Evolutionary conservation across 257 asterid genomes (phyloP).

Genomic region (Forsythia suspensa): DNA sequence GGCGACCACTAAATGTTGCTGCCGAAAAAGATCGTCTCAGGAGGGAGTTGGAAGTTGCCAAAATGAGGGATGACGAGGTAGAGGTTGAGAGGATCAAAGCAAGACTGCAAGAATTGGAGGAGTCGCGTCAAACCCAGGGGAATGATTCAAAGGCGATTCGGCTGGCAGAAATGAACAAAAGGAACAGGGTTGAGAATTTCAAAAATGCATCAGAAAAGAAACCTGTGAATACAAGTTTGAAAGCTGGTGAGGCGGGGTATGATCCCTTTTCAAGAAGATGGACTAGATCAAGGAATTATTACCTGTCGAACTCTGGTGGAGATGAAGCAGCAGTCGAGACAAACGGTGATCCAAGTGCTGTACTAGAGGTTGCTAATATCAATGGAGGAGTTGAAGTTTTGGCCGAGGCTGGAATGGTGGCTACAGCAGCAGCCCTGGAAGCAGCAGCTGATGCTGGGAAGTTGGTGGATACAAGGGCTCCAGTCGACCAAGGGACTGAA

Average conservation of each 20-base stretch:
- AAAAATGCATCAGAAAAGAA: slow-evolving; percentile 80
- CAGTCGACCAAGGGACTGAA: slow-evolving; percentile 80
- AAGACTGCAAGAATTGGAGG: slow-evolving; percentile 73
- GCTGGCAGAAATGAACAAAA: slow-evolving; percentile 91
- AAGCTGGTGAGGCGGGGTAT: slow-evolving; percentile 90
- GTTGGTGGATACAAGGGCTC: slow-evolving; percentile 85
- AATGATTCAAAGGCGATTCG: slow-evolving; percentile 73
- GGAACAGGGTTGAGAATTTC: slow-evolving; percentile 86
- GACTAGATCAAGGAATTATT: slow-evolving; percentile 91
- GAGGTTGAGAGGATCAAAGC: slow-evolving; percentile 76
- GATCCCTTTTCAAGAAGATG: slow-evolving; percentile 98
- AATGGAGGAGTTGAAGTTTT: slow-evolving; percentile 30
- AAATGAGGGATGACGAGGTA: slow-evolving; percentile 56
- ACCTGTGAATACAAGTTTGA: slow-evolving; percentile 49
- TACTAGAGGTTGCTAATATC: slow-evolving; percentile 24
- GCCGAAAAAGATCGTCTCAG: slow-evolving; percentile 95
- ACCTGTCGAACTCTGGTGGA: slow-evolving; percentile 40
- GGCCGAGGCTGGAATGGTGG: slow-evolving; percentile 49
- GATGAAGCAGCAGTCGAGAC: slow-evolving; percentile 39
- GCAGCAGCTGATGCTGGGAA: slow-evolving; percentile 93
- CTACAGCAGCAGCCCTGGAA: slow-evolving; percentile 72
- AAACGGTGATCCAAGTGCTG: slow-evolving; percentile 40
- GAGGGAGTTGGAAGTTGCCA: slow-evolving; percentile 84
- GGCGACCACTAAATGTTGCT: slow-evolving; percentile 86
- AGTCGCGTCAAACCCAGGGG: slow-evolving; percentile 54